Percentiles rank a stretch among this genome's conserved stretches.
phyloP scores from a whole-genome alignment of 1,284 basidiomycete genomes.

The Heimioporus retisporus region DNA sequence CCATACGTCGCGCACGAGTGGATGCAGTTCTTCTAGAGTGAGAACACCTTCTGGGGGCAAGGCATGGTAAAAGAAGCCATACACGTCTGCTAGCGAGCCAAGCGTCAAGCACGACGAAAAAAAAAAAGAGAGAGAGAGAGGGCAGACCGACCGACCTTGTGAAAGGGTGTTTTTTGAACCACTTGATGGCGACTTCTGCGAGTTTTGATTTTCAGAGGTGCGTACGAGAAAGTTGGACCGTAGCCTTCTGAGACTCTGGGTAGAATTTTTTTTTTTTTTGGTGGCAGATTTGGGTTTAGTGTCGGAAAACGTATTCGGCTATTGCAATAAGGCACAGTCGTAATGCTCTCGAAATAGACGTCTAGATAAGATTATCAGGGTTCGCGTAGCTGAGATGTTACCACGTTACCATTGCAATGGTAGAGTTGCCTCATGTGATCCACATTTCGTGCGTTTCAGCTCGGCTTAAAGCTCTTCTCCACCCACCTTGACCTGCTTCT shows the following conservation, averaged over 20 bases:
- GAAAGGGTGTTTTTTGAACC: constrained; percentile 64
- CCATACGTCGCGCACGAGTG: constrained; percentile 77
- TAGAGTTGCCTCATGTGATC: too few species aligned
- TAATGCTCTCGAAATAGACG: too few species aligned
- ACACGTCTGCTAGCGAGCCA: constrained; percentile 68
- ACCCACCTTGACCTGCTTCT: too few species aligned
- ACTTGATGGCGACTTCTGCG: constrained; percentile 63
- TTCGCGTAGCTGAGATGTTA: too few species aligned
- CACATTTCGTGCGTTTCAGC: too few species aligned
- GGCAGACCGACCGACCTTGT: constrained; percentile 54
- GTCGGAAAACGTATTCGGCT: too few species aligned
- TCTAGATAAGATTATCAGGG: too few species aligned
- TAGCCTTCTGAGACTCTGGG: constrained; percentile 85
- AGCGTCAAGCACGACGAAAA: too few species aligned
- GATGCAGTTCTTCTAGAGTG: constrained; percentile 76
- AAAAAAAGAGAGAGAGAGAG: too few species aligned
- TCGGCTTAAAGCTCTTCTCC: too few species aligned
- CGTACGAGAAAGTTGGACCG: constrained; percentile 79
- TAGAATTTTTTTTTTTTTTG: constrained; percentile 84
- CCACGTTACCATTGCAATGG: too few species aligned
- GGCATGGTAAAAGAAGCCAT: constrained; percentile 83
- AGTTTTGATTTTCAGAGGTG: constrained; percentile 81
- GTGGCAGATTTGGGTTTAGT: constrained; percentile 36
- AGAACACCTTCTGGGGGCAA: constrained; percentile 74
- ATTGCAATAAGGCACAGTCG: too few species aligned